These are phyloP conservation scores for Tephrocybe sp. DNA, from an alignment of 768 basidiomycete species.

Conservation along the genomic window DNA sequence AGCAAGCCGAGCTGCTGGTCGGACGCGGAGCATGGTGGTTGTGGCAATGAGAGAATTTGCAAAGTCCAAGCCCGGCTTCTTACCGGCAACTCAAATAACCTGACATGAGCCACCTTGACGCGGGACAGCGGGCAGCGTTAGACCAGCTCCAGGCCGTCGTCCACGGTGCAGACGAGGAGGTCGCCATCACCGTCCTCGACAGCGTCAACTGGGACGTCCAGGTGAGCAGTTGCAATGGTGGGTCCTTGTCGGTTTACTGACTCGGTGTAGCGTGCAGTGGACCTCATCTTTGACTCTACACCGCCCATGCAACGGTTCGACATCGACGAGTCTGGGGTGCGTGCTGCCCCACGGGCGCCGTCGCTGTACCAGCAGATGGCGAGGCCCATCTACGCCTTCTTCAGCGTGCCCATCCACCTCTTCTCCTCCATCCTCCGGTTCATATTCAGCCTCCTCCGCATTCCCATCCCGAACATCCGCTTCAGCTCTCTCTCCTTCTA, in stretches of 20 bases:
- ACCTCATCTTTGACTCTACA: conserved; percentile 51
- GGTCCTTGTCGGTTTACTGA: not conserved
- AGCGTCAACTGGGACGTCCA: conserved; percentile 74
- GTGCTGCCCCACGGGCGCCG: conserved; percentile 13
- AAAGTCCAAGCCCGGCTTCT: not conserved
- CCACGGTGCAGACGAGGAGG: conserved; percentile 59
- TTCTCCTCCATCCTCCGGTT: conserved; percentile 67
- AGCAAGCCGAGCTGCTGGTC: conserved; percentile 11
- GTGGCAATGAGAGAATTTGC: not conserved
- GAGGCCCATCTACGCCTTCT: no score
- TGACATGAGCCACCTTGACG: conserved; percentile 20
- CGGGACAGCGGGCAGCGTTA: conserved; percentile 28
- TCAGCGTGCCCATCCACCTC: no score
- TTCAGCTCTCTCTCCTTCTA: conserved; percentile 51
- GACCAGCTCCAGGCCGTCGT: conserved; percentile 57
- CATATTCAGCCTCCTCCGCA: conserved; percentile 63
- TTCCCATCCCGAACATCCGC: conserved; percentile 61
- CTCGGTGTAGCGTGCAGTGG: conserved; percentile 51
- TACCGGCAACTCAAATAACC: not conserved
- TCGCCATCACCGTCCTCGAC: conserved; percentile 56
- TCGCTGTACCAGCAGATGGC: conserved; percentile 16
- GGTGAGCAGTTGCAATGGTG: conserved; percentile 33
- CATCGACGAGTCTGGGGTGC: conserved; percentile 48
- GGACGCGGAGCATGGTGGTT: conserved; percentile 15
- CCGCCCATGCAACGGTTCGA: conserved; percentile 40